Percentiles rank a stretch among this genome's conserved stretches.
These are phyloP conservation scores for Cercospora sp. DNA, from an alignment of 2,329 filamentous ascomycete genomes.

Conservation along the genomic window DNA sequence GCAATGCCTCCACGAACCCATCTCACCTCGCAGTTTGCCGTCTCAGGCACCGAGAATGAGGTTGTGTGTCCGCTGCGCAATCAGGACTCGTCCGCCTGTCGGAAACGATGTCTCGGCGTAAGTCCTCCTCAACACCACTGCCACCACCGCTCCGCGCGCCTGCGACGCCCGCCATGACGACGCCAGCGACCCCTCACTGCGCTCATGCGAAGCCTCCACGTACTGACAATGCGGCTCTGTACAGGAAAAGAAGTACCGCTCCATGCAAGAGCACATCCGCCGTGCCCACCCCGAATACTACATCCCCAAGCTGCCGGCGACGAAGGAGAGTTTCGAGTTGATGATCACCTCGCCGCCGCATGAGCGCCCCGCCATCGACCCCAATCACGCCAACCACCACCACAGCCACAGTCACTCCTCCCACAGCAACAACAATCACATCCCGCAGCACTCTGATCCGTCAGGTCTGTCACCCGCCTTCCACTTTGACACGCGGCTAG, in stretches of 20 bases:
- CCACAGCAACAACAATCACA: conserved; percentile 25
- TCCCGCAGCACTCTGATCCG: conserved; percentile 37
- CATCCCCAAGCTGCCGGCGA: conserved; percentile 95
- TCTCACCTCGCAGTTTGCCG: conserved; percentile 62
- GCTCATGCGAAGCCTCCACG: not conserved
- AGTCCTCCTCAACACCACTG: conserved; percentile 54
- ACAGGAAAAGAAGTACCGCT: conserved; percentile 93
- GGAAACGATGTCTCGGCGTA: conserved; percentile 97
- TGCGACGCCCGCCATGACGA: not conserved
- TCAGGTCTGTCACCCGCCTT: conserved; percentile 42
- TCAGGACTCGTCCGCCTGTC: conserved; percentile 93
- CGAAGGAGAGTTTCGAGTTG: conserved; percentile 93
- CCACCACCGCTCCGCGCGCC: conserved; percentile 4
- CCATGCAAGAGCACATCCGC: conserved; percentile 99
- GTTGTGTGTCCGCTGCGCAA: conserved; percentile 95
- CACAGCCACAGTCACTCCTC: conserved; percentile 21
- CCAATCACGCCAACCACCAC: conserved; percentile 39
- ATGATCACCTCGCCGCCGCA: conserved; percentile 92
- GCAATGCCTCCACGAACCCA: conserved; percentile 18
- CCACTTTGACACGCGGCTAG: conserved; percentile 36
- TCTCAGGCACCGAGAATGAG: conserved; percentile 89
- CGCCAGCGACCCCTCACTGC: not conserved
- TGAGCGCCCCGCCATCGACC: conserved; percentile 58
- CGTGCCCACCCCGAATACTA: conserved; percentile 96
- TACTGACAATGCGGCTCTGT: conserved; percentile 36